Evolutionary conservation across 129 eudicot species (phyloP).

Genomic region (Deinandra increscens): DNA sequence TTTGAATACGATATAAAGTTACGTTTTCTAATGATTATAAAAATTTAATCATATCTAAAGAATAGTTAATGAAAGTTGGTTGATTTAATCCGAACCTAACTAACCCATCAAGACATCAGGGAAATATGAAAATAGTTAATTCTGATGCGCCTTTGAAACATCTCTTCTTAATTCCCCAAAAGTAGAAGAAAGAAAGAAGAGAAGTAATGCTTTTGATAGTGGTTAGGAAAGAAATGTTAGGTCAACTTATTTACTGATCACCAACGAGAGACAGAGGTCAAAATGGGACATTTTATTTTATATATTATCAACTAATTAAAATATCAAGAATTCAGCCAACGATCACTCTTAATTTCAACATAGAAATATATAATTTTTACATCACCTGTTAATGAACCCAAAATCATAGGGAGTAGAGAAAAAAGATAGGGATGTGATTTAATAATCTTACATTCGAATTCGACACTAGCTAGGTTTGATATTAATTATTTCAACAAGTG

Average conservation of each 20-base stretch:
- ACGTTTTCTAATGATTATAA: no score
- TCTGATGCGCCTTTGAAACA: not conserved
- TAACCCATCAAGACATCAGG: not conserved
- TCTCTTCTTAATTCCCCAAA: not conserved
- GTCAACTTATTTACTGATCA: constrained; percentile 39
- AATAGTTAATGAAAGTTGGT: not conserved
- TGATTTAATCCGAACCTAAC: not conserved
- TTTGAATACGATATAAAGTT: not conserved
- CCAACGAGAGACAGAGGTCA: constrained; percentile 22
- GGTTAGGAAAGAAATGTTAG: constrained; percentile 35
- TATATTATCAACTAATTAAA: constrained; percentile 2
- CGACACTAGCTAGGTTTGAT: no score
- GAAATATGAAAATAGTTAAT: not conserved
- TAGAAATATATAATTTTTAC: no score
- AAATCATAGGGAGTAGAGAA: no score
- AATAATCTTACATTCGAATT: no score
- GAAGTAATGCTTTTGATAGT: constrained; percentile 14
- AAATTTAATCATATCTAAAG: no score
- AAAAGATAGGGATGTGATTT: no score
- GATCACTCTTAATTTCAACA: no score
- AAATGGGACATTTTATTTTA: not conserved
- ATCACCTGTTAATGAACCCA: no score
- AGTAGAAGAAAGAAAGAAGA: not conserved
- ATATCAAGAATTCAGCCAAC: constrained; percentile 9
- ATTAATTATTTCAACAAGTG: no score